These are phyloP conservation scores for Byssochlamys sp. DNA, from an alignment of 2,329 filamentous ascomycete species.

Conservation along the genomic window DNA sequence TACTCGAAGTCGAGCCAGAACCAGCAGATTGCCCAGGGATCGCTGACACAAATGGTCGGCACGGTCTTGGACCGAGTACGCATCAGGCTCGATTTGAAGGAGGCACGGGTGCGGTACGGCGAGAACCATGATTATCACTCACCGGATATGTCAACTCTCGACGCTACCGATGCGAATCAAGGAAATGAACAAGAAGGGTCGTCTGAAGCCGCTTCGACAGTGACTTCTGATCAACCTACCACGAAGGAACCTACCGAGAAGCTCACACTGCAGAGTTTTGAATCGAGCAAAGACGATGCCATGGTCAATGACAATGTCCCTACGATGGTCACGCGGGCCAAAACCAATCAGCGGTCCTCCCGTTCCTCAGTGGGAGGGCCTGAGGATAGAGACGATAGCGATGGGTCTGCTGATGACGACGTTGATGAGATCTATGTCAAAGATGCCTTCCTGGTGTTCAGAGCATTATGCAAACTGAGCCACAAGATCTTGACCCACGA, in stretches of 20 bases:
- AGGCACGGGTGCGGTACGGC: slow-evolving; percentile 51
- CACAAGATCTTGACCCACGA: slow-evolving; percentile 84
- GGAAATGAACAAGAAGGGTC: slow-evolving; percentile 41
- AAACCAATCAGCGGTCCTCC: slow-evolving; percentile 37
- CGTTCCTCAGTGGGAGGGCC: slow-evolving; percentile 29
- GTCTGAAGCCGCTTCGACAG: slow-evolving; percentile 28
- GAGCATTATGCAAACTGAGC: slow-evolving; percentile 93
- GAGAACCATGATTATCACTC: slow-evolving; percentile 24
- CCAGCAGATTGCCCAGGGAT: slow-evolving; percentile 93
- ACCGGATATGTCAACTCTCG: slow-evolving; percentile 29
- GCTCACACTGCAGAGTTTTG: slow-evolving; percentile 60
- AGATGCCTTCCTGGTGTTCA: slow-evolving; percentile 92
- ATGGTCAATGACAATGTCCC: slow-evolving; percentile 58
- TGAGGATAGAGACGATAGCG: slow-evolving; percentile 32
- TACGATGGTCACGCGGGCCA: slow-evolving; percentile 55
- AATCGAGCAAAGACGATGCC: slow-evolving; percentile 58
- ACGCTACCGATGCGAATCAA: slow-evolving; percentile 30
- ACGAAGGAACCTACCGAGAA: slow-evolving; percentile 49
- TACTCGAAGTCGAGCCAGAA: slow-evolving; percentile 88
- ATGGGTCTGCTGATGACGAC: slow-evolving; percentile 45
- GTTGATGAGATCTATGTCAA: slow-evolving; percentile 96
- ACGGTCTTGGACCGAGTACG: slow-evolving; percentile 96
- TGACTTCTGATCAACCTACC: slow-evolving; percentile 32
- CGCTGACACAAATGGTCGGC: slow-evolving; percentile 94
- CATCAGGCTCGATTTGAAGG: slow-evolving; percentile 74